Evolutionary conservation across 2,329 filamentous ascomycete species (phyloP).

Genomic region (Paracamarosporium sp.): DNA sequence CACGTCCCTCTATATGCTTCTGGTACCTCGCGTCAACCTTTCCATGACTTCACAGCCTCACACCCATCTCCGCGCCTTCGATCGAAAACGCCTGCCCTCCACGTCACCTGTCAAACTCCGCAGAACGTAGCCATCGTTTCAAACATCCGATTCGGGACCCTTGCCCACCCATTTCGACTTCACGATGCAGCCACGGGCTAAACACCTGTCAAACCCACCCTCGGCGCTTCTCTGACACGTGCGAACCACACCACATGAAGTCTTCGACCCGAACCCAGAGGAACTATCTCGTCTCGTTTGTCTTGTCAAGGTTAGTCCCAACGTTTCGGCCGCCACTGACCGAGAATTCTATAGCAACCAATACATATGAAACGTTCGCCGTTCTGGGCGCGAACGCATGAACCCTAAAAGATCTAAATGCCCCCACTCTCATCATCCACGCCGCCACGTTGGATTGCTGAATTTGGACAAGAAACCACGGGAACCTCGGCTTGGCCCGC

Average conservation of each 20-base stretch:
- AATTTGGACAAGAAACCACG: not conserved
- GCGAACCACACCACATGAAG: slow-evolving; percentile 1
- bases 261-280: not conserved
- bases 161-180: not conserved
- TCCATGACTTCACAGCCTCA: not conserved
- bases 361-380: slow-evolving; percentile 7
- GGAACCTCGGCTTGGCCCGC: not conserved
- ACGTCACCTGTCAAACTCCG: not conserved
- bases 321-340: not conserved
- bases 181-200: not conserved
- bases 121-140: not conserved
- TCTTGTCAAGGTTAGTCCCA: not conserved
- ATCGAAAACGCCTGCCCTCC: not conserved
- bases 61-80: not conserved
- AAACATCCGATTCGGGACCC: not conserved
- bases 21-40: not conserved
- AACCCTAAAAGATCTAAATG: not conserved
- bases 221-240: not conserved
- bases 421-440: not conserved
- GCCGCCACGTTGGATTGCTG: not conserved
- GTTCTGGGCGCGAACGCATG: slow-evolving; percentile 5
- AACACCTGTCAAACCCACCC: not conserved
- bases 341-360: not conserved
- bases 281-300: not conserved
- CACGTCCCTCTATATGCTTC: not conserved